Base-by-base conservation (phyloP, 2,329 filamentous ascomycete genomes). In the Claviceps sorghi region DNA sequence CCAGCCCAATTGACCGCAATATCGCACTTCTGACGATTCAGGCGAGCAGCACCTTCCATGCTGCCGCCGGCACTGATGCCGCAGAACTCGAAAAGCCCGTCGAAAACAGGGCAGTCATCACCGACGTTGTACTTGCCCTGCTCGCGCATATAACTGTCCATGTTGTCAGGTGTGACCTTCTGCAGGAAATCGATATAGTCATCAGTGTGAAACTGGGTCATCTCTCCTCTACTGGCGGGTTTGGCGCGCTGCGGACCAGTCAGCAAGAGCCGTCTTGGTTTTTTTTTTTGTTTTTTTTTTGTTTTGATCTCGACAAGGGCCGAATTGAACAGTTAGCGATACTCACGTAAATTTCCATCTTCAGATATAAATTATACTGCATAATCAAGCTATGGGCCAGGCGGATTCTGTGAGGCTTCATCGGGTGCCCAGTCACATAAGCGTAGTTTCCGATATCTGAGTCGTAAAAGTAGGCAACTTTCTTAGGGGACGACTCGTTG, bases 1-100 rank as follows among this genome's bases (percentile, higher is more conserved):
- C 93, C 93, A 45, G 90, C 93, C 93, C 93, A 98, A 69, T 97
- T 97, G 67, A 98, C 87, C 21, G 93, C 93, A 62, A 98, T 95
- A 67, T 97, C 88, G 65, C 89, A 93, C 69, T 96, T 93, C 58
- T 87, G 80, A 57, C 90, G 86, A 63, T 91, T 89, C 21, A 98
- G 77, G 57, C 93, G 86, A 36, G 88, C 86, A 3, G 93, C 91
- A 17, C 91, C 93, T 64, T 95, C 90, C 75, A 98, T 86, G 48
- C 88, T 94, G 48, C 88, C 93, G 53, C 93, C 93, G 11, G 89
- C 87, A 67, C 94, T 97, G 58, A 96, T 87, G 29, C 89, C 88
- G 60, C 93, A 94, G 67, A 96, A 98, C 62, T 95, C 87, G 65
- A 90, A 96, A n/a, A 98, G 81, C 2, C 93, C 93, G 63, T 97